These are phyloP conservation scores for Trypanosoma melophagium DNA, from an alignment of 208 protist species.

Conservation along the genomic window DNA sequence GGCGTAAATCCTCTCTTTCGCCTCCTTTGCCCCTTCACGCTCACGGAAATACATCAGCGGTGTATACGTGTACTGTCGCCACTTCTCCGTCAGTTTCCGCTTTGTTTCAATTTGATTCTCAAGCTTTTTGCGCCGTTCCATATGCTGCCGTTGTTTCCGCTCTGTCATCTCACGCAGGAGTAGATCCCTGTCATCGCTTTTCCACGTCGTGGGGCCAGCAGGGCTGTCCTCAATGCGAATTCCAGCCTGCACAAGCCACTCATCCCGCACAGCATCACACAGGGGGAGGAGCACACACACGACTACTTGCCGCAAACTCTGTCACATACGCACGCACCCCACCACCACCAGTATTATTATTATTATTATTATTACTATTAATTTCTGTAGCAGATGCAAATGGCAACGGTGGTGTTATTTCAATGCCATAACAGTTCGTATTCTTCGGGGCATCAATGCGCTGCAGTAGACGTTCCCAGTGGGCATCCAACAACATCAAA, in stretches of 20 bases:
- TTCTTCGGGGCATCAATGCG: slow-evolving; percentile 15
- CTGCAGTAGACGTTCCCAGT: slow-evolving; percentile 52
- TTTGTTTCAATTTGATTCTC: slow-evolving; percentile 63
- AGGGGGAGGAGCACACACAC: slow-evolving; percentile 62
- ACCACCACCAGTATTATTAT: slow-evolving; percentile 19
- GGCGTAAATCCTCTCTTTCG: slow-evolving; percentile 28
- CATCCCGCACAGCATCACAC: slow-evolving; percentile 81
- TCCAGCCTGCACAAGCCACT: slow-evolving; percentile 72
- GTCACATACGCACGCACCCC: slow-evolving; percentile 36
- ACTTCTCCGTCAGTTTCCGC: slow-evolving; percentile 70
- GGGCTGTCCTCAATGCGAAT: slow-evolving; percentile 85
- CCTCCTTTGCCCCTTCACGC: slow-evolving; percentile 23
- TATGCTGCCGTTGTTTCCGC: slow-evolving; percentile 39
- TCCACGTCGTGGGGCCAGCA: slow-evolving; percentile 66
- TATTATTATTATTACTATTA: background rate
- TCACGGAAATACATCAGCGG: slow-evolving; percentile 46
- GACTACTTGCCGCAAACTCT: slow-evolving; percentile 45
- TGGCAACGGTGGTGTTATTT: slow-evolving; percentile 29
- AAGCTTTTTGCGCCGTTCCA: slow-evolving; percentile 47
- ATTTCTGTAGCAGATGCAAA: slow-evolving; percentile 6
- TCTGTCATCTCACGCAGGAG: slow-evolving; percentile 58
- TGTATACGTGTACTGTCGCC: slow-evolving; percentile 41
- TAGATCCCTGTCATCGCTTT: slow-evolving; percentile 63
- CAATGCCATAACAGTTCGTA: background rate
- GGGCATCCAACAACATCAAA: slow-evolving; percentile 63